phyloP scores from a whole-genome alignment of 768 basidiomycete species.

The Panaeolus papilionaceus region DNA sequence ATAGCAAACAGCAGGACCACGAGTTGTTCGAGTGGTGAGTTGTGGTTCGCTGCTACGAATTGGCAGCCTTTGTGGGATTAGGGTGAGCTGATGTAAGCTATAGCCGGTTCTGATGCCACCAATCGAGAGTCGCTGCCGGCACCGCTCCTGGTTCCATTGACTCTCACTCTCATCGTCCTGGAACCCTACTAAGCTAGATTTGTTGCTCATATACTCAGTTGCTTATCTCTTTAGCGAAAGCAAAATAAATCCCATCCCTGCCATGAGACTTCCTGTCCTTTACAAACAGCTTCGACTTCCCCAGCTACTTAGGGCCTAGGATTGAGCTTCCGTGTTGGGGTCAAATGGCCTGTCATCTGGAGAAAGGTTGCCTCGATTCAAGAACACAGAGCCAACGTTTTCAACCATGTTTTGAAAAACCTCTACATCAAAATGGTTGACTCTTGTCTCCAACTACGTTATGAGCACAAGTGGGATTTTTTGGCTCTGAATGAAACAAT shows the following conservation, averaged over 20 bases:
- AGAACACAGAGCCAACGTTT: too few relatives aligned
- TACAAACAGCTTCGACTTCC: too few relatives aligned
- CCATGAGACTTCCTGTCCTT: neutral
- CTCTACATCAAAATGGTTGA: too few relatives aligned
- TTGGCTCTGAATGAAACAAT: slow-evolving; percentile 1
- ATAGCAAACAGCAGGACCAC: neutral
- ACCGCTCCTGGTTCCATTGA: neutral
- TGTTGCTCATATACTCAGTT: neutral
- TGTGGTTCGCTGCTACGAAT: neutral
- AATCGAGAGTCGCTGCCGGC: neutral
- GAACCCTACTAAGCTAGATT: neutral
- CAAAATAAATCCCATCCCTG: neutral
- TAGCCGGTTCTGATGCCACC: neutral
- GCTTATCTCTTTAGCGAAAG: neutral
- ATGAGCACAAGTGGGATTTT: slow-evolving; percentile 19
- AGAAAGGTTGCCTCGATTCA: too few relatives aligned
- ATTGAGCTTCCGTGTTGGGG: too few relatives aligned
- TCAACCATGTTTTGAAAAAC: neutral
- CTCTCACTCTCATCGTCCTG: slow-evolving; percentile 8
- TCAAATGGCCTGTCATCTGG: too few relatives aligned
- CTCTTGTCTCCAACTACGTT: neutral
- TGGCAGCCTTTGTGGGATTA: neutral
- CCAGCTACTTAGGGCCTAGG: too few relatives aligned
- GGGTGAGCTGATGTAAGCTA: neutral
- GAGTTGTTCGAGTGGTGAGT: neutral